Base-by-base conservation (phyloP, 73 alveolate species). In the Strombidium stylifer region DNA sequence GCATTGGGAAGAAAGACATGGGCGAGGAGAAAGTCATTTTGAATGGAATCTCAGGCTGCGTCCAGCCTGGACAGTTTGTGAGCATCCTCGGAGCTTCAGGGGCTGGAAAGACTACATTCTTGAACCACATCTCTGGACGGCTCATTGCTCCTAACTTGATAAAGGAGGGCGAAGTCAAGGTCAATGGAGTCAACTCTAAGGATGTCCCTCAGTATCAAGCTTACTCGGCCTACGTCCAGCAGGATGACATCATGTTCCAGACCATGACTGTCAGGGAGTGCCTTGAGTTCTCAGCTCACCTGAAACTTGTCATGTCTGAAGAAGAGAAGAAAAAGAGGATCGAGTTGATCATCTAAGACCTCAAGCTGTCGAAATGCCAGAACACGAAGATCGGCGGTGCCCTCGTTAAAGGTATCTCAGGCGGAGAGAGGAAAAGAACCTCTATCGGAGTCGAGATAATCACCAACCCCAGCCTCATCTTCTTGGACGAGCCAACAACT, bases 31-130 rank as follows among this genome's bases (percentile, higher is more conserved):
- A 59, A 28, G 73, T 47, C 16, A 87, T 87, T n/a, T 39, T 87
- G 11, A 75, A 87, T 47, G 66, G 62, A 3, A 32, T 45, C 10
- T 19, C 25, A 8, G 80, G 79, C 16, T 15, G 42, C 15, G 84
- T 54, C 15, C 55, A 59, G 45, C 89, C 89, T 0, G 89, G 89
- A 0, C 71, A 76, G 69, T 50, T 76, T 23, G 28, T 68, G 21
- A 60, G 78, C 19, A 92, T 92, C 41, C 41, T 92, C 39, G 96
- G 97, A 20, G 85, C 94, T 8, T 81, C 91, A 64, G 87, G 87
- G 0, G 82, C 83, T 42, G 93, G 93, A 20, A 82, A 82, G 68
- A 82, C 93, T 2, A 75, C 93, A 0, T 71, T 82, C 24, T 42
- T 82, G 30, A 82, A 82, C 69, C 52, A 49, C 32, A 16, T 81